phyloP scores from a whole-genome alignment of 2,329 filamentous ascomycete genomes.

The Cladosporium sp. region DNA sequence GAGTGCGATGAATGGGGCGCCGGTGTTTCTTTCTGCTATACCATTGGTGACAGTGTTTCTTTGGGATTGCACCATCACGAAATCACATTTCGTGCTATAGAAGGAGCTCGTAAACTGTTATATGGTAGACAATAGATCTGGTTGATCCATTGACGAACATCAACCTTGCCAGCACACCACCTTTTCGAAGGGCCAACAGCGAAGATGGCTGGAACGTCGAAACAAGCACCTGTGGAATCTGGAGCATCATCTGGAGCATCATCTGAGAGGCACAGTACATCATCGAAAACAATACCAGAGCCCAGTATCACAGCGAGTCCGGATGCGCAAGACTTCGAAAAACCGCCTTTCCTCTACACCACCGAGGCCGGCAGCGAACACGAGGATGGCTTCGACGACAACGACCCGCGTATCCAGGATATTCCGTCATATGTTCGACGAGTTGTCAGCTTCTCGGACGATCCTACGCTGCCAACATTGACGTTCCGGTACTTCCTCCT shows the following conservation, averaged over 20 bases:
- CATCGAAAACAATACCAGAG: neutral
- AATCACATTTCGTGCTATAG: neutral
- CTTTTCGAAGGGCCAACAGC: neutral
- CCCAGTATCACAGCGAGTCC: neutral
- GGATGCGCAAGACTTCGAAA: neutral
- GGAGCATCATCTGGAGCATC: neutral
- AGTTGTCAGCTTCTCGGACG: constrained; percentile 59
- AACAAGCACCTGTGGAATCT: neutral
- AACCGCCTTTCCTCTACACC: constrained; percentile 15
- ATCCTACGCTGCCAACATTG: constrained; percentile 56
- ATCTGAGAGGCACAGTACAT: neutral
- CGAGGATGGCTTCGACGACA: constrained; percentile 10
- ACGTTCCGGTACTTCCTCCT: constrained; percentile 63
- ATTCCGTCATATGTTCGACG: constrained; percentile 58
- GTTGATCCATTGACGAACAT: neutral
- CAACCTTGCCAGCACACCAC: neutral
- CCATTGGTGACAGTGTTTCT: neutral
- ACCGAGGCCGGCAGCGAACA: constrained; percentile 2
- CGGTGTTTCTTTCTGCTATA: neutral
- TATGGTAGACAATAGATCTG: neutral
- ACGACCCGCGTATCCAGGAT: constrained; percentile 45
- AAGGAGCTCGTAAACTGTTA: neutral
- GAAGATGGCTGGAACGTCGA: neutral
- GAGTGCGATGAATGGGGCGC: neutral
- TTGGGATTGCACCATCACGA: neutral